A percentile compares a stretch with the other conserved stretches of the same genome.
phyloP scores from a whole-genome alignment of 768 basidiomycete genomes.

The Trametes cubensis region DNA sequence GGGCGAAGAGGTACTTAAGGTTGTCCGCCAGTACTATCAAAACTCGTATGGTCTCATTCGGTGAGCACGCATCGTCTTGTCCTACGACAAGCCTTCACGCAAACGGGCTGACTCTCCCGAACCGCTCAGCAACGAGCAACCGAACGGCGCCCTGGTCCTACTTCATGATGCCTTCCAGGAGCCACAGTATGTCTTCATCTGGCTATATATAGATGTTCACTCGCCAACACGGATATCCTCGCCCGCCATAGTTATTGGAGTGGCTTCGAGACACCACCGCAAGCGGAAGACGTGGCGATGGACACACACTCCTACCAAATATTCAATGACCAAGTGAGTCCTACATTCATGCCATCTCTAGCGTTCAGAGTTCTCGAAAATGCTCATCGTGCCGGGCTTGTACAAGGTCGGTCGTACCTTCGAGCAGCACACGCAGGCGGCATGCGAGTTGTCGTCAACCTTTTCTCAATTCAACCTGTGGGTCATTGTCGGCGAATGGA shows the following conservation, averaged over 20 bases:
- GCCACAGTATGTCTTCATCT: slow-evolving; percentile 36
- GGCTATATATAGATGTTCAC: background rate
- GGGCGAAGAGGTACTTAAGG: slow-evolving; percentile 53
- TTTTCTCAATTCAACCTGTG: slow-evolving; percentile 65
- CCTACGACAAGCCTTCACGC: background rate
- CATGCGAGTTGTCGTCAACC: slow-evolving; percentile 50
- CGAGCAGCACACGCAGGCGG: slow-evolving; percentile 59
- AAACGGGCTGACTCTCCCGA: background rate
- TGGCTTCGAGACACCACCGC: slow-evolving; percentile 56
- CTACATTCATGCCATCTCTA: background rate
- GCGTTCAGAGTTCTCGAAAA: background rate
- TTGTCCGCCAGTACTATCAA: slow-evolving; percentile 62
- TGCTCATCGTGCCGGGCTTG: background rate
- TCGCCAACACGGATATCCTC: background rate
- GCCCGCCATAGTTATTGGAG: slow-evolving; percentile 54
- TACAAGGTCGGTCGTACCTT: slow-evolving; percentile 51
- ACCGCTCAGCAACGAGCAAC: slow-evolving; percentile 38
- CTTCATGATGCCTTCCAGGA: slow-evolving; percentile 83
- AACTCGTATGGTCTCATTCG: slow-evolving; percentile 78
- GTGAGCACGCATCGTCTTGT: slow-evolving; percentile 36
- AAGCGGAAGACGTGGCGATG: slow-evolving; percentile 68
- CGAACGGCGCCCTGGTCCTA: slow-evolving; percentile 62
- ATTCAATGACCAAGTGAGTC: slow-evolving; percentile 62
- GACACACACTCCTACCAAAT: slow-evolving; percentile 83
- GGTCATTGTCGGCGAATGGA: slow-evolving; percentile 90